A percentile compares a stretch with the other conserved stretches of the same genome.
These are phyloP conservation scores for Rhinocladiella similis DNA, from an alignment of 2,329 filamentous ascomycete species.

Conservation along the genomic window DNA sequence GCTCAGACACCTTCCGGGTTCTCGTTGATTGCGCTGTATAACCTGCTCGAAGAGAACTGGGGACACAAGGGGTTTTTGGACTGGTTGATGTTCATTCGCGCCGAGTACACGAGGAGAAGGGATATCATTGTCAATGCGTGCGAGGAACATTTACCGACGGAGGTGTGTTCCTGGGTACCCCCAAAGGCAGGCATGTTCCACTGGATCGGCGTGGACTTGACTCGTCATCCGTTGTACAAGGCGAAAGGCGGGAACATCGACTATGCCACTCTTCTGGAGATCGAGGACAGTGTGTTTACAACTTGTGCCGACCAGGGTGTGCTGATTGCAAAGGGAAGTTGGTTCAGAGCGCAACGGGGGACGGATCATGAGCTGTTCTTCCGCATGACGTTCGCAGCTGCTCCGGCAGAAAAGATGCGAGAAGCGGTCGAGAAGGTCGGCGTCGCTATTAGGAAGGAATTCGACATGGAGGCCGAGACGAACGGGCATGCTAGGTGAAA, in stretches of 20 bases:
- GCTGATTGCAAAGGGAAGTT: constrained; percentile 79
- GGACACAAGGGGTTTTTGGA: constrained; percentile 85
- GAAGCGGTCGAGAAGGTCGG: constrained; percentile 76
- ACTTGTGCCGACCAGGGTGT: constrained; percentile 73
- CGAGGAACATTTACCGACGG: constrained; percentile 70
- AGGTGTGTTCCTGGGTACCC: constrained; percentile 75
- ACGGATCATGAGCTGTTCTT: constrained; percentile 71
- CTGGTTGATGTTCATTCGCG: constrained; percentile 81
- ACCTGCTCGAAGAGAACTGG: constrained; percentile 91
- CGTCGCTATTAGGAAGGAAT: constrained; percentile 60
- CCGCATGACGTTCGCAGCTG: constrained; percentile 84
- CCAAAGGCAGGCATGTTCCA: constrained; percentile 91
- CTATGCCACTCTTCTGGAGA: constrained; percentile 41
- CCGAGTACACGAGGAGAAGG: constrained; percentile 77
- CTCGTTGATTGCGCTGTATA: constrained; percentile 80
- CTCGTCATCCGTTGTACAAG: constrained; percentile 40
- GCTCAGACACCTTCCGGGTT: constrained; percentile 85
- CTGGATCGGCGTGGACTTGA: constrained; percentile 51
- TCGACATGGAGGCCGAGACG: constrained; percentile 14
- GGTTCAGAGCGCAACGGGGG: constrained; percentile 79
- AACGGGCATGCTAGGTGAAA: constrained; percentile 19
- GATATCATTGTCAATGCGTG: constrained; percentile 78
- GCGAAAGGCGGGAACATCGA: constrained; percentile 21
- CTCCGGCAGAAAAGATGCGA: constrained; percentile 67
- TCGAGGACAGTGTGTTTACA: constrained; percentile 88